These are phyloP conservation scores for Scleroderma bovista DNA, from an alignment of 768 basidiomycete species.

Conservation along the genomic window DNA sequence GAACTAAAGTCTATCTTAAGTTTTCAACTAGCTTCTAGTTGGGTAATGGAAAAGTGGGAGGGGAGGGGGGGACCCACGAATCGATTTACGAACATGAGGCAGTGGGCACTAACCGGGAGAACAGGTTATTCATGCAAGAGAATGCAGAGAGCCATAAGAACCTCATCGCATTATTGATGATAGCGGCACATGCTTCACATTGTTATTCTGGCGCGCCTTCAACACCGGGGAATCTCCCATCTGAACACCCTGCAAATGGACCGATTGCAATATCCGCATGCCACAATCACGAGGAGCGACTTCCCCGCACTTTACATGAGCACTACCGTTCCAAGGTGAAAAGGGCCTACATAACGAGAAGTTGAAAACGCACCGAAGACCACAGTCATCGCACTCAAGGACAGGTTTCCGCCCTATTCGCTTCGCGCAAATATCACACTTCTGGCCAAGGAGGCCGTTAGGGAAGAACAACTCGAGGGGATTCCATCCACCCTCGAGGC, in stretches of 20 bases:
- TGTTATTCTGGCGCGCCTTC: background rate
- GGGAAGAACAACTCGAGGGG: conserved; percentile 77
- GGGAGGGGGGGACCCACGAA: no score
- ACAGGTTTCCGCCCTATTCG: conserved; percentile 82
- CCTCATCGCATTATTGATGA: background rate
- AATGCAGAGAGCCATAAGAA: no score
- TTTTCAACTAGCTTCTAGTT: no score
- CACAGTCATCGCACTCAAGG: conserved; percentile 87
- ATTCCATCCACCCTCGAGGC: conserved; percentile 51
- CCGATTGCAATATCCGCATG: conserved; percentile 35
- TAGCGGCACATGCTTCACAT: background rate
- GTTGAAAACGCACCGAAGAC: conserved; percentile 46
- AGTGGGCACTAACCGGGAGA: no score
- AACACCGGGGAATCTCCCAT: background rate
- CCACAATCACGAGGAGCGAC: conserved; percentile 77
- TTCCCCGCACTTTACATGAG: conserved; percentile 88
- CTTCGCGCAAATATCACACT: conserved; percentile 81
- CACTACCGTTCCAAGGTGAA: conserved; percentile 34
- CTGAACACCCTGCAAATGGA: conserved; percentile 14
- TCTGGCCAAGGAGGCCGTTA: conserved; percentile 62
- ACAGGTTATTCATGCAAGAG: no score
- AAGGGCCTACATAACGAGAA: conserved; percentile 4
- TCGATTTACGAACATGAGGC: no score
- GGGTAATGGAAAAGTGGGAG: no score
- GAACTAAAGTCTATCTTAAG: no score